A percentile compares a stretch with the other conserved stretches of the same genome.
phyloP scores from a whole-genome alignment of 768 basidiomycete species.

The Naganishia kalamii region DNA sequence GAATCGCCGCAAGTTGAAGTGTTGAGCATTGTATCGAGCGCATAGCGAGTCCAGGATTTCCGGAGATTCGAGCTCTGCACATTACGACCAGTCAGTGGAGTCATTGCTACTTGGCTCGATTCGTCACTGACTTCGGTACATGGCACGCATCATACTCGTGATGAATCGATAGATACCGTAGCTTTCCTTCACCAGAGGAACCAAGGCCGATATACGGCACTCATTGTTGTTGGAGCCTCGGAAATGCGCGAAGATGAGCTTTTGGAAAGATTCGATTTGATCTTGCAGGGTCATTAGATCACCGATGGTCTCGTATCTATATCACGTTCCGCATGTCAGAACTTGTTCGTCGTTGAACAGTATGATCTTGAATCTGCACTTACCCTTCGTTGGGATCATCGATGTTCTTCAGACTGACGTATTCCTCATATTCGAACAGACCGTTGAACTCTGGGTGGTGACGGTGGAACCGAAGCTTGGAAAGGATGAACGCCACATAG shows the following conservation, averaged over 20 bases:
- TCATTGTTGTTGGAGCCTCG: slow-evolving; percentile 86
- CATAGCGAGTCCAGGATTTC: slow-evolving; percentile 85
- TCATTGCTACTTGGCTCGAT: neutral
- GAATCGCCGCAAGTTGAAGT: slow-evolving; percentile 88
- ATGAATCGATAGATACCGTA: slow-evolving; percentile 99
- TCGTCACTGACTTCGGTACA: slow-evolving; percentile 71
- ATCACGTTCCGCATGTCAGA: neutral
- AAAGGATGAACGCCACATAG: slow-evolving; percentile 90
- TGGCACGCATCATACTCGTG: slow-evolving; percentile 95
- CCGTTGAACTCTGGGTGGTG: slow-evolving; percentile 97
- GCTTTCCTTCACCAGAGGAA: slow-evolving; percentile 96
- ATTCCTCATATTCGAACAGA: slow-evolving; percentile 97
- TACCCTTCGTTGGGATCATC: slow-evolving; percentile 99
- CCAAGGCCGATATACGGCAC: slow-evolving; percentile 89
- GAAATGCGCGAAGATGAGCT: slow-evolving; percentile 94
- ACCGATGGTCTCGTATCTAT: slow-evolving; percentile 91
- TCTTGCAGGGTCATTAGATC: slow-evolving; percentile 98
- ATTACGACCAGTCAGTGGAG: neutral
- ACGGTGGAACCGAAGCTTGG: slow-evolving; percentile 92
- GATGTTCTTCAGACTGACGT: slow-evolving; percentile 91
- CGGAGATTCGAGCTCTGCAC: slow-evolving; percentile 74
- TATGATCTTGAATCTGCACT: slow-evolving; percentile 41
- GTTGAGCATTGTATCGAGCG: slow-evolving; percentile 81
- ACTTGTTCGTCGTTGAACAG: slow-evolving; percentile 1
- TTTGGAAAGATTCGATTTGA: slow-evolving; percentile 97